phyloP scores from a whole-genome alignment of 176 grass and related monocot species.

The Zizania latifolia region DNA sequence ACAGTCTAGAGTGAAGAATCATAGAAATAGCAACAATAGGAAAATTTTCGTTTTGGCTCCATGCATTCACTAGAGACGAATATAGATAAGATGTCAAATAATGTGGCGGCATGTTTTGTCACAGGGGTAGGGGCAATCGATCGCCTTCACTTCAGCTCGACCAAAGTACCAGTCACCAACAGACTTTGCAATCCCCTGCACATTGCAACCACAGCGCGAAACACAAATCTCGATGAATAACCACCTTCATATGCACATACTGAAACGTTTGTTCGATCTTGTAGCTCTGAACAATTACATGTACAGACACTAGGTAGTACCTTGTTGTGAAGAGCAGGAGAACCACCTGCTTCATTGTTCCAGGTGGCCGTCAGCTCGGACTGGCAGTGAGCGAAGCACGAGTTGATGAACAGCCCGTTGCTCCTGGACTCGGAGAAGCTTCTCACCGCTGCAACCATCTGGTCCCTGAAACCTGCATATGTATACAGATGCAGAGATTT shows the following conservation, averaged over 20 bases:
- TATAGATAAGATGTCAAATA: constrained; percentile 9
- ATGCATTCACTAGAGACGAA: background rate
- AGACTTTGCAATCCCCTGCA: constrained; percentile 60
- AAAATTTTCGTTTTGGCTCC: background rate
- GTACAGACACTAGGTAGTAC: constrained; percentile 1
- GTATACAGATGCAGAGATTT: background rate
- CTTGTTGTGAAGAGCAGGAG: constrained; percentile 54
- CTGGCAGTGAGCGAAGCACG: constrained; percentile 88
- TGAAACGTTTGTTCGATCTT: background rate
- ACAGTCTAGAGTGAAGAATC: background rate
- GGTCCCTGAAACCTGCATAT: constrained; percentile 56
- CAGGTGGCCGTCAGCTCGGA: constrained; percentile 48
- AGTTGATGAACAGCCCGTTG: constrained; percentile 86
- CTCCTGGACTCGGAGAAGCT: constrained; percentile 32
- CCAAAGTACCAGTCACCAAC: constrained; percentile 90
- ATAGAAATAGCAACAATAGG: background rate
- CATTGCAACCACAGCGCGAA: background rate
- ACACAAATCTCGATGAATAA: background rate
- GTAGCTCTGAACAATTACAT: background rate
- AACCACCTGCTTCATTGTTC: constrained; percentile 24
- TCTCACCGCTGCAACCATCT: constrained; percentile 51
- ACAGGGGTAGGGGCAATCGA: constrained; percentile 78
- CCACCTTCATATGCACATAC: background rate
- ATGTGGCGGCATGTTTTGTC: constrained; percentile 65
- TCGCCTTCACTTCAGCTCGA: constrained; percentile 58